Evolutionary conservation across 495 filamentous ascomycete species (phyloP).

Genomic region (Xylaria grammica): DNA sequence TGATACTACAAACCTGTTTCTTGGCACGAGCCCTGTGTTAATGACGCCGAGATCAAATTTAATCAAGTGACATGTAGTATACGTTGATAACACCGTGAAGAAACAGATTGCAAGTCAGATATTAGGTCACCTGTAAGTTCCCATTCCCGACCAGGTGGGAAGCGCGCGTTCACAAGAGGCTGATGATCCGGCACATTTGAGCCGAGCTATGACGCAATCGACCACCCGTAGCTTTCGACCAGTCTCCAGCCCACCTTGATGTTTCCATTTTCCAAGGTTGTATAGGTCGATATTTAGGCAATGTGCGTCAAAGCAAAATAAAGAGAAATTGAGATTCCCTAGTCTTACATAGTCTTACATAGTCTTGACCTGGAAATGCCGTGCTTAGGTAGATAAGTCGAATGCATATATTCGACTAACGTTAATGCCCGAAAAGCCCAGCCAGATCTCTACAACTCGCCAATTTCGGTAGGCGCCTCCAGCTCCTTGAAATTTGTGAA

Average conservation of each 20-base stretch:
- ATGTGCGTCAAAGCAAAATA: too few species aligned
- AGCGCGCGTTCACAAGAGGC: too few species aligned
- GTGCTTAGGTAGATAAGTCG: too few species aligned
- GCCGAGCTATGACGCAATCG: slow-evolving; percentile 17
- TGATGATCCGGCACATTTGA: neutral
- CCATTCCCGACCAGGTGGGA: neutral
- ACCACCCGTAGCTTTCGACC: neutral
- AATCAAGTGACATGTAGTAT: neutral
- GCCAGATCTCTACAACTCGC: slow-evolving; percentile 32
- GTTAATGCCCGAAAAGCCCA: too few species aligned
- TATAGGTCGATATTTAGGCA: too few species aligned
- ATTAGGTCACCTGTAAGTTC: neutral
- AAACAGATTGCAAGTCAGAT: neutral
- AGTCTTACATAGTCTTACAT: too few species aligned
- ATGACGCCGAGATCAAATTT: slow-evolving; percentile 11
- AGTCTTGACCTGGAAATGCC: too few species aligned
- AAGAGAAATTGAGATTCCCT: too few species aligned
- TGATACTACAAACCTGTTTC: slow-evolving; percentile 8
- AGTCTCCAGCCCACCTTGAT: too few species aligned
- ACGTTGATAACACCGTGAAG: neutral
- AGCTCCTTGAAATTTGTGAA: slow-evolving; percentile 62
- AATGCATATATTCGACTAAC: too few species aligned
- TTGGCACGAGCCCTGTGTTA: slow-evolving; percentile 13
- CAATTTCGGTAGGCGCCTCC: slow-evolving; percentile 36
- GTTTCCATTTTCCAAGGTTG: too few species aligned